Evolutionary conservation across 2,329 filamentous ascomycete species (phyloP).

Genomic region (Paracamarosporium sp.): DNA sequence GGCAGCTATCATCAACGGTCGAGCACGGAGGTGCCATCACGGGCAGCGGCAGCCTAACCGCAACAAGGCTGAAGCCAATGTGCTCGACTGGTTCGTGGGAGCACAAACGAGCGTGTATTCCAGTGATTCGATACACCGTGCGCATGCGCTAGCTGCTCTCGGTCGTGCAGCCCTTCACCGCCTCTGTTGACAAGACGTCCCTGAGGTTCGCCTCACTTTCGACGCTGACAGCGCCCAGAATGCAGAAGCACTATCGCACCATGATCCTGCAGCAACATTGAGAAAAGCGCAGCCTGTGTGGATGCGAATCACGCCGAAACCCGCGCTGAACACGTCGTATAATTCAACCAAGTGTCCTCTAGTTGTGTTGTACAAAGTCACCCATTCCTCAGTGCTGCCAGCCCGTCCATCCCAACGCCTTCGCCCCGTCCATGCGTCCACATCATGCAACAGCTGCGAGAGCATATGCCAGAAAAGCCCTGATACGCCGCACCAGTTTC

Average conservation of each 20-base stretch:
- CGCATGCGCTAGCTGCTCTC: slow-evolving; percentile 1
- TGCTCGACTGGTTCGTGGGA: slow-evolving; percentile 14
- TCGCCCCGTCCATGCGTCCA: slow-evolving; percentile 33
- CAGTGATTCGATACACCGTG: slow-evolving; percentile 22
- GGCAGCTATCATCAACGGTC: background rate
- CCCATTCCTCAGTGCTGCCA: slow-evolving; percentile 10
- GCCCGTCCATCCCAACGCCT: slow-evolving; percentile 25
- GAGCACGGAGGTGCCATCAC: background rate
- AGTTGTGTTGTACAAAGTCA: slow-evolving; percentile 10
- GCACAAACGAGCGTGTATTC: slow-evolving; percentile 25
- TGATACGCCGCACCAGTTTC: slow-evolving; percentile 27
- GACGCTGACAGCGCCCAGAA: background rate
- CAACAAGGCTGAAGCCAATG: background rate
- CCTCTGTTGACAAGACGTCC: slow-evolving; percentile 6
- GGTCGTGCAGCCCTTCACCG: slow-evolving; percentile 10
- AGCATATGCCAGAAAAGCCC: slow-evolving; percentile 24
- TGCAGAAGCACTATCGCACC: background rate
- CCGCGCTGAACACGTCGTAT: slow-evolving; percentile 7
- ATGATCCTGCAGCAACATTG: background rate
- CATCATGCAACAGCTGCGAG: slow-evolving; percentile 29
- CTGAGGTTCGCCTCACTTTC: slow-evolving; percentile 16
- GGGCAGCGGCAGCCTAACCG: background rate
- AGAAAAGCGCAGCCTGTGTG: background rate
- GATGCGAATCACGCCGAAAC: background rate
- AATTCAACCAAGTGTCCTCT: slow-evolving; percentile 3